Evolutionary conservation across 176 grass and related monocot species (phyloP).

Genomic region (Phoenix roebelenii): DNA sequence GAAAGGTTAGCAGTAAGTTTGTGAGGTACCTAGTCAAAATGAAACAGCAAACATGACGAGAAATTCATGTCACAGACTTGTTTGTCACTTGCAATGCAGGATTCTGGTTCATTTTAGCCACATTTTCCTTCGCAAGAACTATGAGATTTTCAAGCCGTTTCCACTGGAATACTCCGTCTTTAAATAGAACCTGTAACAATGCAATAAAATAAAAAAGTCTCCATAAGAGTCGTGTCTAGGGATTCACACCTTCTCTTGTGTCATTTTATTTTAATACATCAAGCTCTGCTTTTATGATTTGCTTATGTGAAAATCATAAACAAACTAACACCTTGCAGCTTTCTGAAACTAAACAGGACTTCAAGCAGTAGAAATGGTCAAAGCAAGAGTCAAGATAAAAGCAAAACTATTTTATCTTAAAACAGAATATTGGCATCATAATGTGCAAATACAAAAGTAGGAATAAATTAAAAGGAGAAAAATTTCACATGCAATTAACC

Average conservation of each 20-base stretch:
- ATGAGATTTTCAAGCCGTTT: conserved; percentile 97
- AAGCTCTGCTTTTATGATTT: too few relatives aligned
- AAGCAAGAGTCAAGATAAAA: too few relatives aligned
- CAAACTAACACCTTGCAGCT: too few relatives aligned
- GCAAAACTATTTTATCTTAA: too few relatives aligned
- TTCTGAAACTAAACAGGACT: too few relatives aligned
- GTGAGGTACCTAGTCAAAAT: conserved; percentile 10
- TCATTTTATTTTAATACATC: too few relatives aligned
- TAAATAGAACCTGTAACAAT: conserved; percentile 71
- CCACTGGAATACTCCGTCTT: conserved; percentile 95
- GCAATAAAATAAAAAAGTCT: neutral
- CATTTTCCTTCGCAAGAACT: conserved; percentile 96
- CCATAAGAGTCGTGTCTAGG: too few relatives aligned
- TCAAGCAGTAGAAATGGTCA: too few relatives aligned
- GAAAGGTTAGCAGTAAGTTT: conserved; percentile 3
- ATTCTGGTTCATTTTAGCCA: conserved; percentile 76
- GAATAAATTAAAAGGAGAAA: neutral
- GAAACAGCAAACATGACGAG: neutral
- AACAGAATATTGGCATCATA: too few relatives aligned
- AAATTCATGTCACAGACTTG: conserved; percentile 29
- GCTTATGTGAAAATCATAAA: too few relatives aligned
- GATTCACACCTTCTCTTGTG: too few relatives aligned
- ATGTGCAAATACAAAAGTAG: neutral
- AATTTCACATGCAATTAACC: conserved; percentile 21
- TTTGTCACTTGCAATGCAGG: conserved; percentile 69